Conservation (phyloP, 78 protist genomes). For the Dictyostelium brefeldianum region DNA sequence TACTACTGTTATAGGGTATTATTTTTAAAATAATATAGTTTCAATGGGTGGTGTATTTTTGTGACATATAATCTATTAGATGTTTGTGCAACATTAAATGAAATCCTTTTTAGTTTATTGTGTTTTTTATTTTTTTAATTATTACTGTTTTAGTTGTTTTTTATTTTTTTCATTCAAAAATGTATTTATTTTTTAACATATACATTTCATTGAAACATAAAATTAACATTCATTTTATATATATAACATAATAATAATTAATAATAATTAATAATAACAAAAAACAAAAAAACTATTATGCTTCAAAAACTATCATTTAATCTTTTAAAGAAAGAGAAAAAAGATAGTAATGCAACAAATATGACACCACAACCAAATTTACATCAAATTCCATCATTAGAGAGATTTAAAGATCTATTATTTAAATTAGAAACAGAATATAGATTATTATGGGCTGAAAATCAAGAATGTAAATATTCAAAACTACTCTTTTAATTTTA, state of each 20-base stretch:
- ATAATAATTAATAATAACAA: neutral
- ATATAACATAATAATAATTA: neutral
- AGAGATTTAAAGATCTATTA: slow-evolving; percentile 60
- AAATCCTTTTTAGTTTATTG: too few relatives aligned
- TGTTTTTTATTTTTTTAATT: too few relatives aligned
- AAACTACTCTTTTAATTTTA: neutral
- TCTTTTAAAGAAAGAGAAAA: slow-evolving; percentile 9
- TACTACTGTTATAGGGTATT: too few relatives aligned
- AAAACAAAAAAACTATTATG: neutral
- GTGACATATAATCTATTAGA: too few relatives aligned
- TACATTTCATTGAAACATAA: too few relatives aligned
- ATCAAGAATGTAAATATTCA: slow-evolving; percentile 60
- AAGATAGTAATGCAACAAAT: neutral
- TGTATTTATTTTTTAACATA: too few relatives aligned
- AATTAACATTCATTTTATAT: too few relatives aligned
- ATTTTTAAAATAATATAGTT: too few relatives aligned
- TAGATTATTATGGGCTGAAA: slow-evolving; percentile 58
- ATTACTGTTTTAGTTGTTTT: too few relatives aligned
- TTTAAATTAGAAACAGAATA: slow-evolving; percentile 43
- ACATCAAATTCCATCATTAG: slow-evolving; percentile 33
- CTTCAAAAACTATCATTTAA: neutral
- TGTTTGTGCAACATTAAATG: too few relatives aligned
- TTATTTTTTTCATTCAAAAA: too few relatives aligned
- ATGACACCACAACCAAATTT: neutral
- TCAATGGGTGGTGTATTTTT: too few relatives aligned